These are phyloP conservation scores for Raffaelea albimanens DNA, from an alignment of 2,329 filamentous ascomycete genomes.

Conservation along the genomic window DNA sequence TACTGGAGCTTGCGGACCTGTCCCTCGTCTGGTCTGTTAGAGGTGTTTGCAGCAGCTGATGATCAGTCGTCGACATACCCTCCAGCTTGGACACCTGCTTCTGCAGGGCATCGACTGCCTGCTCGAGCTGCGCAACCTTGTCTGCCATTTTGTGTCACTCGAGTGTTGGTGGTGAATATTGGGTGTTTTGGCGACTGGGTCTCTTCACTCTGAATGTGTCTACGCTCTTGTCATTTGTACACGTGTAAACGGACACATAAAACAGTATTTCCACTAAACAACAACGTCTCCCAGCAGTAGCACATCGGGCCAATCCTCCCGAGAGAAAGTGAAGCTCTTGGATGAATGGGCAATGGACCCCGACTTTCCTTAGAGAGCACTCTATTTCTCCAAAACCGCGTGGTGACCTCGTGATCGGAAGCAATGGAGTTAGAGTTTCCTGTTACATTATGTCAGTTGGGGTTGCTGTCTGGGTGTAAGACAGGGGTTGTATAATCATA, in stretches of 20 bases:
- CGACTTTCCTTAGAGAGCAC: no score
- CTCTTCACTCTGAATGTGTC: background rate
- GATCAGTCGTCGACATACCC: no score
- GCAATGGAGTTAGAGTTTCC: no score
- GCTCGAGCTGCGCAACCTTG: slow-evolving; percentile 13
- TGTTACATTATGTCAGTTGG: no score
- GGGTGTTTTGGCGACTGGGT: background rate
- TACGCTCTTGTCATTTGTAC: no score
- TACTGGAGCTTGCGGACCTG: slow-evolving; percentile 46
- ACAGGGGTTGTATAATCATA: background rate
- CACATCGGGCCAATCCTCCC: background rate
- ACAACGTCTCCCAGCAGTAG: background rate
- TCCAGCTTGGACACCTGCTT: slow-evolving; percentile 10
- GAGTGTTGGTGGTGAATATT: no score
- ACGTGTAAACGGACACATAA: background rate
- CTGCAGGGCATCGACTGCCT: slow-evolving; percentile 13
- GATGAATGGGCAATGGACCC: no score
- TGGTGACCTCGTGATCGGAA: no score
- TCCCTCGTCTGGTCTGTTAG: slow-evolving; percentile 44
- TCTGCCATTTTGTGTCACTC: slow-evolving; percentile 9
- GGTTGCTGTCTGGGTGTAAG: background rate
- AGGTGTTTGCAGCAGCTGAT: no score
- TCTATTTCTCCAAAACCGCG: no score
- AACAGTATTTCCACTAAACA: background rate
- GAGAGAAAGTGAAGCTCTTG: background rate